Percentiles rank a stretch among this genome's conserved stretches.
Evolutionary conservation across 2,329 filamentous ascomycete genomes (phyloP).

Genomic region (Mycosphaerella arachidis): DNA sequence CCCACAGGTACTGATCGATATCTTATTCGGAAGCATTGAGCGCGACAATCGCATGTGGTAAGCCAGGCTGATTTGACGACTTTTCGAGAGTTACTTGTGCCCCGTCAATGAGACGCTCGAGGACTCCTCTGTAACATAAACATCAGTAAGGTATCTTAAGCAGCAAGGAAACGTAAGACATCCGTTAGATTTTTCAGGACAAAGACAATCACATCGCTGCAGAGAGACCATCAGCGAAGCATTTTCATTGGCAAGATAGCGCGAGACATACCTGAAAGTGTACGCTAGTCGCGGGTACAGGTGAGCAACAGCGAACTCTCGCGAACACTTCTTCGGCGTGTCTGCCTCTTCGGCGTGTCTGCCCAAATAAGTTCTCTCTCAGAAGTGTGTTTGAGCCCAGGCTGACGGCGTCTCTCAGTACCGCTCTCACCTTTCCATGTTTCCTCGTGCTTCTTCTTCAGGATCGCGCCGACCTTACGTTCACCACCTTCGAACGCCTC

Average conservation of each 20-base stretch:
- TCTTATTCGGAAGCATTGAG: slow-evolving; percentile 41
- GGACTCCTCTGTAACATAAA: slow-evolving; percentile 32
- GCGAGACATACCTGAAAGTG: slow-evolving; percentile 27
- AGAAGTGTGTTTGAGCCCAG: slow-evolving; percentile 6
- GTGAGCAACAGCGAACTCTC: slow-evolving; percentile 32
- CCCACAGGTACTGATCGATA: slow-evolving; percentile 42
- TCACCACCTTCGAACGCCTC: slow-evolving; percentile 50
- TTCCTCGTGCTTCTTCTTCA: not conserved
- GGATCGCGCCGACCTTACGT: slow-evolving; percentile 23
- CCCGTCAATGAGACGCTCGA: slow-evolving; percentile 45
- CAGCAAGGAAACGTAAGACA: not conserved
- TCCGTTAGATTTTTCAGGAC: slow-evolving; percentile 33
- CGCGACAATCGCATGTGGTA: slow-evolving; percentile 51
- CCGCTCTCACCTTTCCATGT: not conserved
- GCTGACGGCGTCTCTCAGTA: not conserved
- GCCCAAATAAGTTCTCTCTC: slow-evolving; percentile 23
- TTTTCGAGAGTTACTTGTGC: slow-evolving; percentile 46
- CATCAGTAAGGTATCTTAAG: slow-evolving; percentile 3
- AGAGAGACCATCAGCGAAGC: no score
- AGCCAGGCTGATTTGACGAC: slow-evolving; percentile 49
- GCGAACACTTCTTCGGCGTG: slow-evolving; percentile 15
- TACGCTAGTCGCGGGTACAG: slow-evolving; percentile 37
- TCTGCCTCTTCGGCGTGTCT: slow-evolving; percentile 18
- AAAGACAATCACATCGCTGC: slow-evolving; percentile 35
- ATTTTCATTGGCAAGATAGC: no score